phyloP scores from a whole-genome alignment of 1,284 basidiomycete genomes.

The Apiotrichum mycotoxinovorans region DNA sequence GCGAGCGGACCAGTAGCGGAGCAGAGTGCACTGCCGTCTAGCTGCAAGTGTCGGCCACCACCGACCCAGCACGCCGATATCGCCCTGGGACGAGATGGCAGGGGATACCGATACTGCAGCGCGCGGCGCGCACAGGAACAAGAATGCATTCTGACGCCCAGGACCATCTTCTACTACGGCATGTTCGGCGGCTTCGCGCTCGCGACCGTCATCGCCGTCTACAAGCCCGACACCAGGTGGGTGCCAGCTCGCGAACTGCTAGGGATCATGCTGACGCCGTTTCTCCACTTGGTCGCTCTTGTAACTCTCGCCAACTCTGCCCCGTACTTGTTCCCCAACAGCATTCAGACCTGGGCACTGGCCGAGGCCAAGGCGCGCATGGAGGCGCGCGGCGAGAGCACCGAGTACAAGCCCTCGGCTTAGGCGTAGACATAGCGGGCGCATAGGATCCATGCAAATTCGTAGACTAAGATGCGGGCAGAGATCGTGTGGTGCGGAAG shows the following conservation, averaged over 20 bases:
- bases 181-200: conserved; percentile 86
- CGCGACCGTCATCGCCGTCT: conserved; percentile 73
- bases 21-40: too few relatives aligned
- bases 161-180: conserved; percentile 73
- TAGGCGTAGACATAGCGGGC: neutral
- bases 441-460: conserved; percentile 3
- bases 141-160: conserved; percentile 6
- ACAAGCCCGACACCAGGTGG: conserved; percentile 94
- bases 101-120: too few relatives aligned
- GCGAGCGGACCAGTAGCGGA: too few relatives aligned
- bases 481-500: neutral
- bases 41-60: too few relatives aligned
- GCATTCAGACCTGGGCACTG: conserved; percentile 85
- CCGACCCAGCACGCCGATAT: too few relatives aligned
- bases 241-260: conserved; percentile 42
- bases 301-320: neutral
- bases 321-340: conserved; percentile 38
- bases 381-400: conserved; percentile 80
- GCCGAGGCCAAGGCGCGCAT: conserved; percentile 81
- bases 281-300: neutral
- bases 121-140: neutral
- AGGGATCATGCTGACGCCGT: conserved; percentile 1
- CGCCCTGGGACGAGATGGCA: too few relatives aligned
- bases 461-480: neutral
- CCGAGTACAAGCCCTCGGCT: conserved; percentile 63